Conservation (phyloP, 1,284 basidiomycete species). For the Stygiomarasmius scandens region DNA sequence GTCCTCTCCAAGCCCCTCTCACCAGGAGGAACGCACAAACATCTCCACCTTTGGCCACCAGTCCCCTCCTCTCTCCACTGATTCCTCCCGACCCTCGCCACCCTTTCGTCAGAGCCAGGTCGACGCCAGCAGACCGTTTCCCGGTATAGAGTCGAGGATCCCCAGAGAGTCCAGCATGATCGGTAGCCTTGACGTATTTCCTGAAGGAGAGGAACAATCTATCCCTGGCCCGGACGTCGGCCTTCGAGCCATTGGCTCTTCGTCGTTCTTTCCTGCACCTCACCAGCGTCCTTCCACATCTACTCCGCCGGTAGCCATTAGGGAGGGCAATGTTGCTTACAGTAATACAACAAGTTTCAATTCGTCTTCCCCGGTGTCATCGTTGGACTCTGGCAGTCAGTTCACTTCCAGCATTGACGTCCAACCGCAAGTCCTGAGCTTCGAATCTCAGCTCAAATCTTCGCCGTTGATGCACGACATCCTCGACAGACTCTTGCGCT, state of each 20-base stretch:
- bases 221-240: conserved; percentile 32
- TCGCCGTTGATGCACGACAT: conserved; percentile 78
- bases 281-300: conserved; percentile 40
- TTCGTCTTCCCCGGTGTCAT: conserved; percentile 77
- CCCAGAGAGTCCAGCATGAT: conserved; percentile 53
- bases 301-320: conserved; percentile 36
- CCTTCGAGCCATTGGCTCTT: conserved; percentile 30
- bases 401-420: conserved; percentile 48
- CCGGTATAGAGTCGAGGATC: conserved; percentile 42
- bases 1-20: conserved; percentile 69
- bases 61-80: conserved; percentile 32
- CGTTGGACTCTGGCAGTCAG: conserved; percentile 71
- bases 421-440: conserved; percentile 37
- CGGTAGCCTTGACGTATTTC: conserved; percentile 53
- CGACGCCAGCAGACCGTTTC: conserved; percentile 49
- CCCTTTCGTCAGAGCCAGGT: conserved; percentile 39
- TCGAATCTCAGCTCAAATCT: conserved; percentile 72
- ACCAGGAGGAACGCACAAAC: conserved; percentile 36
- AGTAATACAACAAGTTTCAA: conserved; percentile 48
- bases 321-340: conserved; percentile 34
- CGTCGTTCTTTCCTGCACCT: conserved; percentile 37
- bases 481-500: conserved; percentile 72
- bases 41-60: conserved; percentile 33
- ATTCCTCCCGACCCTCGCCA: conserved; percentile 48
- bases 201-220: conserved; percentile 55